Conservation (phyloP, 768 basidiomycete genomes). For the Lactarius trivialis region DNA sequence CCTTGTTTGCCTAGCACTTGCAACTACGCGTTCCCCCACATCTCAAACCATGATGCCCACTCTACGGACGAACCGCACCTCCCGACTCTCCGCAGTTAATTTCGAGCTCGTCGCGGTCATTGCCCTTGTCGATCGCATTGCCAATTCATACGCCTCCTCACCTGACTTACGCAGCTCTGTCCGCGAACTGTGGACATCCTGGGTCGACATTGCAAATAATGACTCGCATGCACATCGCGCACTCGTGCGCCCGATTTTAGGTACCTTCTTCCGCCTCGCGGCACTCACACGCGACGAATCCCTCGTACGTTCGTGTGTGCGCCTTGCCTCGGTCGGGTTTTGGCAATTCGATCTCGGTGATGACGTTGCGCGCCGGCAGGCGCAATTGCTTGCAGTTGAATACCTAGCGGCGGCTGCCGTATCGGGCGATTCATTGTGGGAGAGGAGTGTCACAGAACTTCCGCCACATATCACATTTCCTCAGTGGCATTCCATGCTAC, state of each 20-base stretch:
- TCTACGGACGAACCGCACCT: neutral
- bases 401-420: constrained; percentile 26
- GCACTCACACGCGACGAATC: constrained; percentile 29
- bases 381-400: constrained; percentile 32
- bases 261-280: constrained; percentile 43
- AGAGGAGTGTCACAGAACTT: constrained; percentile 18
- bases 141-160: neutral
- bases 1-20: constrained; percentile 19
- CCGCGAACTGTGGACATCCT: constrained; percentile 36
- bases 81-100: constrained; percentile 12
- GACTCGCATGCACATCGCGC: constrained; percentile 14
- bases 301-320: constrained; percentile 18
- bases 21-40: constrained; percentile 11
- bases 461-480: constrained; percentile 19
- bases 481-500: constrained; percentile 20
- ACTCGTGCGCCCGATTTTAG: constrained; percentile 32
- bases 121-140: constrained; percentile 15
- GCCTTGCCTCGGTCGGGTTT: constrained; percentile 22
- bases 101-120: constrained; percentile 18
- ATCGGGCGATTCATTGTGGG: constrained; percentile 18
- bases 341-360: constrained; percentile 21
- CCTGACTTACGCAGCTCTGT: constrained; percentile 6
- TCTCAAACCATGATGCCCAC: constrained; percentile 1
- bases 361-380: constrained; percentile 25
- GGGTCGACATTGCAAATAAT: constrained; percentile 28